phyloP scores from a whole-genome alignment of 164 flowering plant species.

The Litsea cubeba region DNA sequence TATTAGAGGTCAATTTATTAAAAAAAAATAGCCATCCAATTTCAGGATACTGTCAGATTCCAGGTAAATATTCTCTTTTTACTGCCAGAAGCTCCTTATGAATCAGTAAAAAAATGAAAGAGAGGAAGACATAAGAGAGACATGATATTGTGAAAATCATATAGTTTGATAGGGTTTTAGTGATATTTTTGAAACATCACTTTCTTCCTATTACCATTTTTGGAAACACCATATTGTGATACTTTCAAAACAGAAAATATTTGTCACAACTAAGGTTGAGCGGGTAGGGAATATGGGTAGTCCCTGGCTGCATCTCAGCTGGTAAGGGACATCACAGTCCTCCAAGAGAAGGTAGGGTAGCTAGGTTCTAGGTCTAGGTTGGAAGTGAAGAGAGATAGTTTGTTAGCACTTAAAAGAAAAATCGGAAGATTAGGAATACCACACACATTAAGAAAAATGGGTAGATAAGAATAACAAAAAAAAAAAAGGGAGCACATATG shows the following conservation, averaged over 20 bases:
- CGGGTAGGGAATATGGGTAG: neutral
- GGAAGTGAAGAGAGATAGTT: no score
- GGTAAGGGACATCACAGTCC: no score
- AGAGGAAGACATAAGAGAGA: neutral
- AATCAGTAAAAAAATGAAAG: neutral
- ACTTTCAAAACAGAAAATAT: no score
- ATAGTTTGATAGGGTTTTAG: neutral
- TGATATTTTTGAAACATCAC: neutral
- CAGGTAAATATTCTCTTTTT: neutral
- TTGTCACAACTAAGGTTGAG: neutral
- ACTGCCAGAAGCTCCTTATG: neutral
- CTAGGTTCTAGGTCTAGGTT: no score
- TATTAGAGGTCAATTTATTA: neutral
- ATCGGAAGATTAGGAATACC: no score
- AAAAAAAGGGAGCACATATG: neutral
- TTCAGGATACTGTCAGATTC: neutral
- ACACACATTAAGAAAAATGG: no score
- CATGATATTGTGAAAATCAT: neutral
- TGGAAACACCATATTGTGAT: neutral
- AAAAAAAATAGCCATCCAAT: no score
- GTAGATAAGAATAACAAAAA: no score
- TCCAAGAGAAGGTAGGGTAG: no score
- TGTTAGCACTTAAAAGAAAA: no score
- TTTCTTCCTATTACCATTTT: neutral
- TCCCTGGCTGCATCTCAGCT: no score